Percentiles rank a stretch among this genome's conserved stretches.
Evolutionary conservation across 179 eudicot genomes (phyloP).

Genomic region (Monotropa hypopitys): DNA sequence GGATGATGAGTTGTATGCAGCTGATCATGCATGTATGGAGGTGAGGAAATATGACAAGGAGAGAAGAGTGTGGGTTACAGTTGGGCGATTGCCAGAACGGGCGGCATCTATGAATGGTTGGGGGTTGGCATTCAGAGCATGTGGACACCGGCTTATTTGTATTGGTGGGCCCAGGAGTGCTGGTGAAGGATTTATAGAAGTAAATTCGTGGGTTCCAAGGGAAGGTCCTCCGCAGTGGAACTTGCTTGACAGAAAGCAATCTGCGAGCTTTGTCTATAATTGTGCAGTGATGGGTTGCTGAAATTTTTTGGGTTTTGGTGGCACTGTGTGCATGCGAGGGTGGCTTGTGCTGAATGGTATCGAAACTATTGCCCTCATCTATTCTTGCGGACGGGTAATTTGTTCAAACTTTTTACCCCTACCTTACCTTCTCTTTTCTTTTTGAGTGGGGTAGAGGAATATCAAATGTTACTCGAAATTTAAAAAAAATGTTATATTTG

Average conservation of each 20-base stretch:
- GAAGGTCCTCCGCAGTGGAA: conserved; percentile 68
- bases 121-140: conserved; percentile 85
- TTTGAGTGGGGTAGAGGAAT: conserved; percentile 22
- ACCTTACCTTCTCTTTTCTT: conserved; percentile 9
- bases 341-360: conserved; percentile 11
- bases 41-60: conserved; percentile 47
- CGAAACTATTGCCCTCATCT: conserved; percentile 21
- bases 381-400: conserved; percentile 50
- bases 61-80: conserved; percentile 34
- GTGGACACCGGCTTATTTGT: conserved; percentile 66
- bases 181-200: conserved; percentile 60
- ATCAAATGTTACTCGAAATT: conserved; percentile 37
- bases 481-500: conserved; percentile 28
- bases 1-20: conserved; percentile 65
- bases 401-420: conserved; percentile 6
- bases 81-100: conserved; percentile 70
- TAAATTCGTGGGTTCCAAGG: conserved; percentile 73
- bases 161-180: conserved; percentile 60
- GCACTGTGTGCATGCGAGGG: conserved; percentile 6
- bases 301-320: conserved; percentile 13
- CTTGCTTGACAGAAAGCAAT: conserved; percentile 55
- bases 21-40: conserved; percentile 74
- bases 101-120: conserved; percentile 80
- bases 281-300: conserved; percentile 97
- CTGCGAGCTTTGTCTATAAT: conserved; percentile 77